Evolutionary conservation across 345 rosid species (phyloP).

Genomic region (Hibiscus mutabilis): DNA sequence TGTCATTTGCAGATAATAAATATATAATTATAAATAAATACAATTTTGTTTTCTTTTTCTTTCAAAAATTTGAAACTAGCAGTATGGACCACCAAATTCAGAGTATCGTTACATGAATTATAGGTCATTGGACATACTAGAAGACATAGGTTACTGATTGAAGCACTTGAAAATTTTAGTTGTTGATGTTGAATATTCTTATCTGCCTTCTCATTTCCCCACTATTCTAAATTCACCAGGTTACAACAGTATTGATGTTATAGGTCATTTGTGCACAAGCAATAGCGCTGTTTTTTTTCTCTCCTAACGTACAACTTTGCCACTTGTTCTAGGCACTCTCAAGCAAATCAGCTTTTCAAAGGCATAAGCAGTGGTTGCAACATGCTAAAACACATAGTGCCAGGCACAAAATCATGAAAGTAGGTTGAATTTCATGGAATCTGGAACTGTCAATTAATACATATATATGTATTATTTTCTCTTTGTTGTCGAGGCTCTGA

Average conservation of each 20-base stretch:
- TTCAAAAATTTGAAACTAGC: not conserved
- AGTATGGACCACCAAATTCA: conserved; percentile 42
- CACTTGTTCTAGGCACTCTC: conserved; percentile 61
- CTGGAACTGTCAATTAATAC: not conserved
- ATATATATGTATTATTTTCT: not conserved
- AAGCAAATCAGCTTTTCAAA: conserved; percentile 80
- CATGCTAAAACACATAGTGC: conserved; percentile 96
- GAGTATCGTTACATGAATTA: conserved; percentile 75
- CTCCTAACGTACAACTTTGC: not conserved
- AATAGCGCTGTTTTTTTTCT: not conserved
- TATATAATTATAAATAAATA: too few relatives aligned
- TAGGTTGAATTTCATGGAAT: conserved; percentile 21
- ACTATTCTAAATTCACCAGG: conserved; percentile 3
- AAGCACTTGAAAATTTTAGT: not conserved
- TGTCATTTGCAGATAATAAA: too few relatives aligned
- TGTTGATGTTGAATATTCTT: not conserved
- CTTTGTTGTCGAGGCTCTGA: not conserved
- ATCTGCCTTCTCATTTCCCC: not conserved
- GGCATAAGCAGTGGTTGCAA: conserved; percentile 85
- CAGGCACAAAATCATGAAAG: conserved; percentile 91
- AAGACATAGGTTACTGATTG: not conserved
- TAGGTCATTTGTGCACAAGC: not conserved
- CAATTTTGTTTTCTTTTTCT: not conserved
- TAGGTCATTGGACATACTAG: conserved; percentile 14
- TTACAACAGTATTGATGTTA: not conserved